phyloP scores from a whole-genome alignment of 768 basidiomycete genomes.

The Candolleomyces aberdarensis region DNA sequence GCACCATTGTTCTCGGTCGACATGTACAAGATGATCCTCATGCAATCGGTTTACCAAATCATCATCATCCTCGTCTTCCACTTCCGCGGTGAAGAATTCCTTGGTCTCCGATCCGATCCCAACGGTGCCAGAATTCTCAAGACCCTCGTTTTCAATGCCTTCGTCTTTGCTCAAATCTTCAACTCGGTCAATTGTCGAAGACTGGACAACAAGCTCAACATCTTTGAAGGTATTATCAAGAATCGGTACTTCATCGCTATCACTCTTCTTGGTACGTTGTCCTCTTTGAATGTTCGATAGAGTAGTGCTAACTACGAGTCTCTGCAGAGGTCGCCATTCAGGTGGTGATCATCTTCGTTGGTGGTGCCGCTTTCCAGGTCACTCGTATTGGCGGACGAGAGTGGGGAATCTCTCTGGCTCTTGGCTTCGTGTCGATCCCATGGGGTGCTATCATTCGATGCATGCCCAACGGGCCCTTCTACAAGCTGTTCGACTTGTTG shows the following conservation, averaged over 20 bases:
- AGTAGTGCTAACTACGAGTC: constrained; percentile 6
- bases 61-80: constrained; percentile 84
- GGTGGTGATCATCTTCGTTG: constrained; percentile 85
- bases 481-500: constrained; percentile 44
- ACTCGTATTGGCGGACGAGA: constrained; percentile 73
- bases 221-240: constrained; percentile 75
- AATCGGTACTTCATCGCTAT: constrained; percentile 87
- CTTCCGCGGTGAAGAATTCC: constrained; percentile 73
- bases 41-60: constrained; percentile 88
- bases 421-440: constrained; percentile 86
- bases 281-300: not conserved
- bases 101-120: constrained; percentile 47
- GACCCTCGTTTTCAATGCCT: constrained; percentile 96
- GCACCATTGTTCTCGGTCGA: constrained; percentile 87
- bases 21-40: constrained; percentile 96
- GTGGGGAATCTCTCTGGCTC: constrained; percentile 90
- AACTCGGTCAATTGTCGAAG: constrained; percentile 91
- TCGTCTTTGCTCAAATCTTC: constrained; percentile 97
- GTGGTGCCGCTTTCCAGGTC: constrained; percentile 90
- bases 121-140: constrained; percentile 52
- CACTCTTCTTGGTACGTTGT: constrained; percentile 72
- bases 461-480: constrained; percentile 79
- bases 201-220: constrained; percentile 81
- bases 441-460: constrained; percentile 79
- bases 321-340: constrained; percentile 80